These are phyloP conservation scores for Pyrenopolyporus hunteri DNA, from an alignment of 495 filamentous ascomycete genomes.

Conservation along the genomic window DNA sequence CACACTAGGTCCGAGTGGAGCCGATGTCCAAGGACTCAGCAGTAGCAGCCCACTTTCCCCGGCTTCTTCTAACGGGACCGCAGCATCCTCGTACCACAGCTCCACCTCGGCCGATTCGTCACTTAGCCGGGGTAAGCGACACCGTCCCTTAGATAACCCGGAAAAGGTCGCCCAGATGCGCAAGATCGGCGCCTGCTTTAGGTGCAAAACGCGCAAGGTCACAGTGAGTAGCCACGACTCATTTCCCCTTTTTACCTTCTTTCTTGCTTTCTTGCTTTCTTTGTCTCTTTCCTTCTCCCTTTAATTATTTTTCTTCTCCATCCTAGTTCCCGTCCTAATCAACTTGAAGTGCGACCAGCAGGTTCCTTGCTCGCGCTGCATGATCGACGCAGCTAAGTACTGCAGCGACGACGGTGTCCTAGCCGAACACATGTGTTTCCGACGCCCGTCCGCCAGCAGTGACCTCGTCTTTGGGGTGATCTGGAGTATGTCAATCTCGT, in stretches of 20 bases:
- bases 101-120: constrained; percentile 26
- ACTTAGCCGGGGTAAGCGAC: constrained; percentile 40
- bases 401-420: constrained; percentile 35
- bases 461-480: constrained; percentile 36
- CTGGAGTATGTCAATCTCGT: constrained; percentile 33
- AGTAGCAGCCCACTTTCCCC: constrained; percentile 30
- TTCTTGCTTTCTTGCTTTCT: too few relatives aligned
- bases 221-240: constrained; percentile 30
- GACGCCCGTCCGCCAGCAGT: constrained; percentile 27
- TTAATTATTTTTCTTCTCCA: neutral
- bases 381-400: constrained; percentile 36
- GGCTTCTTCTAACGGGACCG: constrained; percentile 31
- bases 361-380: constrained; percentile 41
- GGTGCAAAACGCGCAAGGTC: constrained; percentile 44
- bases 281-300: too few relatives aligned
- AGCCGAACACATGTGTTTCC: constrained; percentile 41
- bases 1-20: constrained; percentile 30
- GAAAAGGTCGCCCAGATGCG: constrained; percentile 44
- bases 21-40: constrained; percentile 23
- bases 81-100: constrained; percentile 20
- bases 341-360: constrained; percentile 41
- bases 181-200: constrained; percentile 42
- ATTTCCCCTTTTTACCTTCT: neutral
- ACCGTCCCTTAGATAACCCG: constrained; percentile 40
- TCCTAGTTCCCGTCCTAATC: constrained; percentile 23